These are phyloP conservation scores for Tulasnella sp. DNA, from an alignment of 768 basidiomycete genomes.

Conservation along the genomic window DNA sequence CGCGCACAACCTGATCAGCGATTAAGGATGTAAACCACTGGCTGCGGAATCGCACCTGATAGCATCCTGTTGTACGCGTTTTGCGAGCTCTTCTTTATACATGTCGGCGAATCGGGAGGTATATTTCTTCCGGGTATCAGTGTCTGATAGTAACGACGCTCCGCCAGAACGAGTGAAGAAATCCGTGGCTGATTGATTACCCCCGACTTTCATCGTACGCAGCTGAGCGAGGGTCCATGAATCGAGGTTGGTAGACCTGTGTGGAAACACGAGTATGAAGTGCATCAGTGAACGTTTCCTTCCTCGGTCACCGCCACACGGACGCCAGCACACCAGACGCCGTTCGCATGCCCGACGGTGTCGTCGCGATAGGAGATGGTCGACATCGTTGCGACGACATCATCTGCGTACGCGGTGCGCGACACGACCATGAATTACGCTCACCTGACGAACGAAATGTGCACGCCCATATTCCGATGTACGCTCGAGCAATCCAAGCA, in stretches of 20 bases:
- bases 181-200: conserved; percentile 73
- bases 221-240: conserved; percentile 85
- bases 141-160: conserved; percentile 48
- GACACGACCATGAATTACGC: conserved; percentile 21
- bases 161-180: conserved; percentile 88
- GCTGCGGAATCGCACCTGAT: conserved; percentile 36
- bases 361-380: too few species aligned
- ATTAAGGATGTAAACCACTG: background rate
- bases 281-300: too few species aligned
- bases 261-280: too few species aligned
- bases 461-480: conserved; percentile 95
- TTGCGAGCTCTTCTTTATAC: conserved; percentile 85
- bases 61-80: conserved; percentile 64
- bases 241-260: conserved; percentile 91
- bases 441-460: conserved; percentile 92
- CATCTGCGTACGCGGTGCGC: background rate
- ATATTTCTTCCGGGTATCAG: conserved; percentile 84
- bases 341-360: too few species aligned
- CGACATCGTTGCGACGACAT: too few species aligned
- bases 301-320: too few species aligned
- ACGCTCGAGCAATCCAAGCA: conserved; percentile 93
- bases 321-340: too few species aligned
- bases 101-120: conserved; percentile 67
- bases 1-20: background rate
- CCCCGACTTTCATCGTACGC: conserved; percentile 92